Conservation (phyloP, 2,329 filamentous ascomycete genomes). For the Emmonsiellopsis sp. region DNA sequence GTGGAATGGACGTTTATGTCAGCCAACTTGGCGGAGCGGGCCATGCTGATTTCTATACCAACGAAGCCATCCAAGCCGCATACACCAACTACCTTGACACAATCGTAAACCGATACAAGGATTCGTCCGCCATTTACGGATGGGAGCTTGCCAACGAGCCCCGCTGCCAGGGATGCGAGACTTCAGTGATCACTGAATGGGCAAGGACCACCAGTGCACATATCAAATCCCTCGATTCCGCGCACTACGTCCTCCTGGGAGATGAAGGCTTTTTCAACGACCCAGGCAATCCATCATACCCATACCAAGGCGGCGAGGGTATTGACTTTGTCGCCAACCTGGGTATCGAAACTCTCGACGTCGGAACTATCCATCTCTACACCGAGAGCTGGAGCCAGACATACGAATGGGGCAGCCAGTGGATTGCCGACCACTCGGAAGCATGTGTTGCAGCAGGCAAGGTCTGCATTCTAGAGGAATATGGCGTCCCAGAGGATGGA, state of each 20-base stretch:
- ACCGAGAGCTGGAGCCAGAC: conserved; percentile 33
- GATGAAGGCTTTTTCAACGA: conserved; percentile 51
- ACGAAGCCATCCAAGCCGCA: conserved; percentile 42
- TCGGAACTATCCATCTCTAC: conserved; percentile 47
- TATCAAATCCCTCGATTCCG: conserved; percentile 52
- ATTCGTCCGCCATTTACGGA: conserved; percentile 51
- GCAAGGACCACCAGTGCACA: conserved; percentile 48
- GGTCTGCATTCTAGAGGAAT: conserved; percentile 34
- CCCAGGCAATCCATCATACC: conserved; percentile 43
- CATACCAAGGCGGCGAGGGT: conserved; percentile 43
- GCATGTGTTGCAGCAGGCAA: conserved; percentile 29
- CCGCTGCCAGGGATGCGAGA: conserved; percentile 50
- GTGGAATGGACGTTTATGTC: conserved; percentile 52
- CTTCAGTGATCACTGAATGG: conserved; percentile 51
- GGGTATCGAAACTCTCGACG: conserved; percentile 45
- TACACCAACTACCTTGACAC: conserved; percentile 54
- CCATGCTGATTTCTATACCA: conserved; percentile 49
- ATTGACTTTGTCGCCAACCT: conserved; percentile 44
- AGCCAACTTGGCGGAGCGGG: conserved; percentile 43
- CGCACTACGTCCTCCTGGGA: conserved; percentile 54
- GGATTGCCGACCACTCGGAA: conserved; percentile 38
- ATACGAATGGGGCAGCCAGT: conserved; percentile 37
- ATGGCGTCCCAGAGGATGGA: conserved; percentile 18
- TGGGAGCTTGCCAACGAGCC: conserved; percentile 63
- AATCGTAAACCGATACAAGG: conserved; percentile 50